These are phyloP conservation scores for Neopestalotiopsis sp. DNA, from an alignment of 2,329 filamentous ascomycete genomes.

Conservation along the genomic window DNA sequence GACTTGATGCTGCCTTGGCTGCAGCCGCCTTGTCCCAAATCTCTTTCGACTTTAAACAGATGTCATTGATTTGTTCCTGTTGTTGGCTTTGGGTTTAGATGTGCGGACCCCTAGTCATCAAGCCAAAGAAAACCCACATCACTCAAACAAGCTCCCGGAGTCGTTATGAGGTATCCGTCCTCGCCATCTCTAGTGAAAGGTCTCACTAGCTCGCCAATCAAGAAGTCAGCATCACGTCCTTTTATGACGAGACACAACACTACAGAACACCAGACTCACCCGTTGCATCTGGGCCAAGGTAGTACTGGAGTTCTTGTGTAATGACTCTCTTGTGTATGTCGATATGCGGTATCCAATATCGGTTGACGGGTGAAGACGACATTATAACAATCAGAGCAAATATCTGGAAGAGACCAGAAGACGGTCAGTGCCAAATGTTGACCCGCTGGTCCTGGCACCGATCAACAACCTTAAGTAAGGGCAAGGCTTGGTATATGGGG, in stretches of 20 bases:
- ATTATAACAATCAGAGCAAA: neutral
- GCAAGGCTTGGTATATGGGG: neutral
- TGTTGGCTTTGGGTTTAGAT: constrained; percentile 24
- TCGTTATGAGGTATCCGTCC: constrained; percentile 65
- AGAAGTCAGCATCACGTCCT: neutral
- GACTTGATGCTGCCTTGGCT: constrained; percentile 49
- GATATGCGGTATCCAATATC: constrained; percentile 64
- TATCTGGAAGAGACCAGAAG: neutral
- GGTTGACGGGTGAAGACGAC: constrained; percentile 52
- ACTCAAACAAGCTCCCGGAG: constrained; percentile 61
- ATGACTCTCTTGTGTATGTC: constrained; percentile 67
- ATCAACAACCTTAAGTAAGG: neutral
- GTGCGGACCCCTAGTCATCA: neutral
- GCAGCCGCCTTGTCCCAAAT: constrained; percentile 63
- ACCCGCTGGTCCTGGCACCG: neutral
- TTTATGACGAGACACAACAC: neutral
- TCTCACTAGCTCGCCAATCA: constrained; percentile 41
- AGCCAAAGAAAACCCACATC: constrained; percentile 51
- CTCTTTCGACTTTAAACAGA: constrained; percentile 63
- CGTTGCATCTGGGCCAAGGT: constrained; percentile 62
- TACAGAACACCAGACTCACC: neutral
- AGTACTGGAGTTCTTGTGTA: constrained; percentile 61
- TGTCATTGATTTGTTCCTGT: constrained; percentile 68
- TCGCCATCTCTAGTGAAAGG: constrained; percentile 64
- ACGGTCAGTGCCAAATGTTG: neutral